These are phyloP conservation scores for Coemansia sp. DNA, from an alignment of 192 early-diverging fungal species.

Conservation along the genomic window DNA sequence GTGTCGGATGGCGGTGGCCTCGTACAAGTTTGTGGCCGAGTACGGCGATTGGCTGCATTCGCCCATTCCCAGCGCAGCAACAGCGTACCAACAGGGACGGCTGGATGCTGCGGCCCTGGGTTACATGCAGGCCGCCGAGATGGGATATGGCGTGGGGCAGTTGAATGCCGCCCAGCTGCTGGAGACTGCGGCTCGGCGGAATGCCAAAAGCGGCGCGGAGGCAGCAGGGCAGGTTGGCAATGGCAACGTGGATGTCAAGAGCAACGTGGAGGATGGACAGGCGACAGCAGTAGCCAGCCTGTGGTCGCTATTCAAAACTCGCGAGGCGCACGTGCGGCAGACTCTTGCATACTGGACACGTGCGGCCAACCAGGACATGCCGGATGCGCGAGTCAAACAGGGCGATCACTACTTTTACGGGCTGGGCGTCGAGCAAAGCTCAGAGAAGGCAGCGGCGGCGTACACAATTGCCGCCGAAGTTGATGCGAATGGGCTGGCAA, in stretches of 20 bases:
- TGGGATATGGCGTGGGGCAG: slow-evolving; percentile 85
- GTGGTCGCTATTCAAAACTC: slow-evolving; percentile 14
- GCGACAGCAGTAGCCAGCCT: not conserved
- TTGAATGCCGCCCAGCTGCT: slow-evolving; percentile 88
- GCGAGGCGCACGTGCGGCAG: slow-evolving; percentile 35
- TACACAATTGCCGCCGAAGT: slow-evolving; percentile 81
- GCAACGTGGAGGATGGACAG: not conserved
- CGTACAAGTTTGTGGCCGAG: slow-evolving; percentile 81
- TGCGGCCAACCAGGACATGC: slow-evolving; percentile 89
- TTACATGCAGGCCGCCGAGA: slow-evolving; percentile 86
- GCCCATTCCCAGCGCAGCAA: slow-evolving; percentile 59
- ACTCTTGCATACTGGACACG: slow-evolving; percentile 91
- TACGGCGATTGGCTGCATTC: slow-evolving; percentile 82
- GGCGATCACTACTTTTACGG: slow-evolving; percentile 94
- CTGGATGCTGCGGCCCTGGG: slow-evolving; percentile 66
- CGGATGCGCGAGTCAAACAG: slow-evolving; percentile 86
- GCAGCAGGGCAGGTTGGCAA: not conserved
- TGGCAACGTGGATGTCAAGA: not conserved
- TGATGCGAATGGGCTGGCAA: slow-evolving; percentile 76
- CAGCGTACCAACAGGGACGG: slow-evolving; percentile 62
- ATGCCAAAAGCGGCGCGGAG: not conserved
- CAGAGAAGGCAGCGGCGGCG: slow-evolving; percentile 73
- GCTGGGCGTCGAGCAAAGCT: slow-evolving; percentile 65
- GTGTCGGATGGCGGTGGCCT: slow-evolving; percentile 69
- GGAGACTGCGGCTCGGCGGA: slow-evolving; percentile 49